phyloP scores from a whole-genome alignment of 2,329 filamentous ascomycete species.

The Trichophyton benhamiae region DNA sequence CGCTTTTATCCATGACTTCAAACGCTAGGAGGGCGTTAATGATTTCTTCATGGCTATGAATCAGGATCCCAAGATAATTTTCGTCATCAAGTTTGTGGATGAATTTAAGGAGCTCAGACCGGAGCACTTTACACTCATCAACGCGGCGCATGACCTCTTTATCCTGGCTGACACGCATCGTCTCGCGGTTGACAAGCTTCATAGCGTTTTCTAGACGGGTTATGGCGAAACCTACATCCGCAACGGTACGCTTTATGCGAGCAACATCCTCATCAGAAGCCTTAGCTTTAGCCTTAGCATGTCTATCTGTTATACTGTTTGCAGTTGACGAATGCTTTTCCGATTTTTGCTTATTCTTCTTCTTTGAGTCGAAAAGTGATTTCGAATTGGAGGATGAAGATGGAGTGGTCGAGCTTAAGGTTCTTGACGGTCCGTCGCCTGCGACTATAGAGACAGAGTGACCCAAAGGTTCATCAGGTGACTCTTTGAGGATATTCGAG shows the following conservation, averaged over 20 bases:
- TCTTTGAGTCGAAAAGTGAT: constrained; percentile 26
- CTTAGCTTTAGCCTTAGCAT: constrained; percentile 67
- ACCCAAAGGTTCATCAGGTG: constrained; percentile 39
- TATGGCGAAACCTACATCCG: constrained; percentile 77
- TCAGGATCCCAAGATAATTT: constrained; percentile 77
- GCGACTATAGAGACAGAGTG: constrained; percentile 30
- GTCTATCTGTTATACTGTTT: constrained; percentile 54
- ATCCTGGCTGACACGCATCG: constrained; percentile 78
- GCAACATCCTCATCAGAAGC: constrained; percentile 55
- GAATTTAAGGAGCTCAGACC: constrained; percentile 76
- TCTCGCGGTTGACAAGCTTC: constrained; percentile 82
- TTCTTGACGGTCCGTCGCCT: constrained; percentile 27
- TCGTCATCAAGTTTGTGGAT: constrained; percentile 86
- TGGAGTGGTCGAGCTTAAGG: constrained; percentile 17
- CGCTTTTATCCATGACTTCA: constrained; percentile 67
- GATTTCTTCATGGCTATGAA: constrained; percentile 93
- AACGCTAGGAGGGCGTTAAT: constrained; percentile 86
- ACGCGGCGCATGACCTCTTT: constrained; percentile 61
- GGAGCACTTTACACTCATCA: constrained; percentile 72
- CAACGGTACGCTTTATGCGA: constrained; percentile 69
- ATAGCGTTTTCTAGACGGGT: constrained; percentile 80
- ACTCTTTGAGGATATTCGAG: constrained; percentile 73
- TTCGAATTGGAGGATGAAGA: constrained; percentile 26
- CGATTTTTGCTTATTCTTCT: constrained; percentile 45
- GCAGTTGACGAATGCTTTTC: constrained; percentile 55